Evolutionary conservation across 1,139 yeast species (phyloP).

Genomic region (Hansenula lynferdii): DNA sequence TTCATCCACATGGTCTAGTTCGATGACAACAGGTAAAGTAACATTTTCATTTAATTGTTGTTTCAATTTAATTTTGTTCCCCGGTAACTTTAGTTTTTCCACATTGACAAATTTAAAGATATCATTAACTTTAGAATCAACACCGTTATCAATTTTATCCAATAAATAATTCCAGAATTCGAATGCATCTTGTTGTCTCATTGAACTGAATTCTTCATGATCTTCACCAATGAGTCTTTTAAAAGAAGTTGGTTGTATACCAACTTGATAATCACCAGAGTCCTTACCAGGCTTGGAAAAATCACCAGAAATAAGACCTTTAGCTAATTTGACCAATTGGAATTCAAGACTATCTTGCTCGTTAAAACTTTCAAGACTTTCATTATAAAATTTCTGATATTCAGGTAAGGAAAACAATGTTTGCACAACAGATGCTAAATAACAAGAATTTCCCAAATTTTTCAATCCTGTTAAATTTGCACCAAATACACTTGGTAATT

Average conservation of each 20-base stretch:
- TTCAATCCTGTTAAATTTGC: slow-evolving; percentile 72
- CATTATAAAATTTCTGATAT: slow-evolving; percentile 12
- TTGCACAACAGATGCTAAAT: slow-evolving; percentile 78
- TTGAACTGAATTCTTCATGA: slow-evolving; percentile 79
- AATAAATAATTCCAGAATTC: slow-evolving; percentile 74
- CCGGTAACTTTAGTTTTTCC: slow-evolving; percentile 58
- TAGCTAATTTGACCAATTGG: slow-evolving; percentile 74
- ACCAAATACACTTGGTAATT: slow-evolving; percentile 62
- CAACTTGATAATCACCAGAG: slow-evolving; percentile 60
- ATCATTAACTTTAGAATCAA: slow-evolving; percentile 32
- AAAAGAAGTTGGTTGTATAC: slow-evolving; percentile 73
- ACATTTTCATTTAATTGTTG: slow-evolving; percentile 63
- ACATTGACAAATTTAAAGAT: slow-evolving; percentile 61
- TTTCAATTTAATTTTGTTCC: slow-evolving; percentile 49
- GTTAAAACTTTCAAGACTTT: slow-evolving; percentile 25
- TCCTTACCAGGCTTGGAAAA: slow-evolving; percentile 61
- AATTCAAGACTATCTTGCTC: slow-evolving; percentile 64
- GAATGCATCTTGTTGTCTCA: slow-evolving; percentile 92
- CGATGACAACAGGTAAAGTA: slow-evolving; percentile 53
- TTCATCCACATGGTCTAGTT: slow-evolving; percentile 34
- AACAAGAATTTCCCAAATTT: slow-evolving; percentile 92
- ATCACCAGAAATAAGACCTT: slow-evolving; percentile 73
- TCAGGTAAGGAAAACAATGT: slow-evolving; percentile 41
- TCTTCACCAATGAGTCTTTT: slow-evolving; percentile 71
- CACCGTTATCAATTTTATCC: slow-evolving; percentile 53